Percentiles rank a stretch among this genome's conserved stretches.
Conservation (phyloP, 495 filamentous ascomycete species). For the Chaetomium fimeti region DNA sequence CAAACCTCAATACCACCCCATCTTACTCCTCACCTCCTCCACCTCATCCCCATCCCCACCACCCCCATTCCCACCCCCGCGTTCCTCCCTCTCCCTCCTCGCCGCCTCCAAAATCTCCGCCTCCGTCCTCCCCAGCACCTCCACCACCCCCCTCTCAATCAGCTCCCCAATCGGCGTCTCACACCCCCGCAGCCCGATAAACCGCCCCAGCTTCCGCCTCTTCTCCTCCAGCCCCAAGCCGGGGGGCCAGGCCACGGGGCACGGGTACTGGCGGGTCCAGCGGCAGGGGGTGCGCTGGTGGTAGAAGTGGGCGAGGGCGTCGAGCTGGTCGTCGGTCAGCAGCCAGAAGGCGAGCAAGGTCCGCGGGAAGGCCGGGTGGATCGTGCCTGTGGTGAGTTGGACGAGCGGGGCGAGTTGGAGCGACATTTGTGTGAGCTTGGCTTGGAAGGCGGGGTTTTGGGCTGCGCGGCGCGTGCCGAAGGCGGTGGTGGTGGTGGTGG, state of each 20-base stretch:
- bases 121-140: conserved; percentile 34
- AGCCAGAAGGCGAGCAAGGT: conserved; percentile 71
- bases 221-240: conserved; percentile 55
- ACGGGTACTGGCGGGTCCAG: conserved; percentile 63
- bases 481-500: conserved; percentile 9
- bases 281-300: conserved; percentile 63
- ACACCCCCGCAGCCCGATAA: conserved; percentile 66
- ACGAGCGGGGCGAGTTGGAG: conserved; percentile 58
- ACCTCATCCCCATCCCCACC: conserved; percentile 33
- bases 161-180: conserved; percentile 50
- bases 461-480: conserved; percentile 36
- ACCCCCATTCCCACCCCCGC: conserved; percentile 14
- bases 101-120: conserved; percentile 31
- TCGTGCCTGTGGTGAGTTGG: conserved; percentile 54
- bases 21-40: conserved; percentile 46
- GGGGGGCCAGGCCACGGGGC: conserved; percentile 44
- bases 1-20: conserved; percentile 37
- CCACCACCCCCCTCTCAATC: conserved; percentile 34
- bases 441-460: conserved; percentile 38
- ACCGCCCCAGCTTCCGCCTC: conserved; percentile 59
- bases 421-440: conserved; percentile 48
- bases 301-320: conserved; percentile 70
- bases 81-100: conserved; percentile 36
- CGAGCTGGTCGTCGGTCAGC: conserved; percentile 67
- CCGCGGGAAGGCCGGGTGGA: conserved; percentile 65